Evolutionary conservation across 2,329 filamentous ascomycete species (phyloP).

Genomic region (Pseudocercospora macadamiae): DNA sequence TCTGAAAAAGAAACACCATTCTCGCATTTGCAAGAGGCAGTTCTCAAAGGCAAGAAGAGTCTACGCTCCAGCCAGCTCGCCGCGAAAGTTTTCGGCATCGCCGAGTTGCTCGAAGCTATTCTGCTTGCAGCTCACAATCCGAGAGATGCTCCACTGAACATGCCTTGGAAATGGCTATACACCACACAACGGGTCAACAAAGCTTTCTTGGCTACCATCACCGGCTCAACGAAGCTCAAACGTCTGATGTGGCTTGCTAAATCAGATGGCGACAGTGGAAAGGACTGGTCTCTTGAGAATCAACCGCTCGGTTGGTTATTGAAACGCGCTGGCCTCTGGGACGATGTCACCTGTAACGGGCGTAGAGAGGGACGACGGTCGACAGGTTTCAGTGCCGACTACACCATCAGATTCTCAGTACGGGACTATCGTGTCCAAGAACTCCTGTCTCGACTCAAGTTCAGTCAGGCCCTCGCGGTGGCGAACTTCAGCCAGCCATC

Average conservation of each 20-base stretch:
- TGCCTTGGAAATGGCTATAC: not conserved
- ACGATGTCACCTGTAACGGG: not conserved
- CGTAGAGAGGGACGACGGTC: not conserved
- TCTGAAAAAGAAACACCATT: not conserved
- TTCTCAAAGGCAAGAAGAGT: not conserved
- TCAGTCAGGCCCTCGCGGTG: not conserved
- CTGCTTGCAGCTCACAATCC: not conserved
- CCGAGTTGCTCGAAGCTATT: constrained; percentile 5
- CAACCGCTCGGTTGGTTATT: not conserved
- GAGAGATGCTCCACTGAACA: not conserved
- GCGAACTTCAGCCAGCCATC: not conserved
- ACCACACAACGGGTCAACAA: not conserved
- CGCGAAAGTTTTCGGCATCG: not conserved
- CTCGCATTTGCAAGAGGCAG: not conserved
- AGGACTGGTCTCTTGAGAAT: not conserved
- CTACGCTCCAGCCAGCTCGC: constrained; percentile 1
- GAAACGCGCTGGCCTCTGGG: not conserved
- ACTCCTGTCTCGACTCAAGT: not conserved
- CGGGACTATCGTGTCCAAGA: not conserved
- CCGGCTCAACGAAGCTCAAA: constrained; percentile 1
- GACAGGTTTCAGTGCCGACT: constrained; percentile 2
- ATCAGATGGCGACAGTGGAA: not conserved
- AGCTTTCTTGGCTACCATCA: not conserved
- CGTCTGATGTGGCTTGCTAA: not conserved
- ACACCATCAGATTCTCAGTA: not conserved